Evolutionary conservation across 202 grass and related monocot species (phyloP).

Genomic region (Brachypodium distachyon): DNA sequence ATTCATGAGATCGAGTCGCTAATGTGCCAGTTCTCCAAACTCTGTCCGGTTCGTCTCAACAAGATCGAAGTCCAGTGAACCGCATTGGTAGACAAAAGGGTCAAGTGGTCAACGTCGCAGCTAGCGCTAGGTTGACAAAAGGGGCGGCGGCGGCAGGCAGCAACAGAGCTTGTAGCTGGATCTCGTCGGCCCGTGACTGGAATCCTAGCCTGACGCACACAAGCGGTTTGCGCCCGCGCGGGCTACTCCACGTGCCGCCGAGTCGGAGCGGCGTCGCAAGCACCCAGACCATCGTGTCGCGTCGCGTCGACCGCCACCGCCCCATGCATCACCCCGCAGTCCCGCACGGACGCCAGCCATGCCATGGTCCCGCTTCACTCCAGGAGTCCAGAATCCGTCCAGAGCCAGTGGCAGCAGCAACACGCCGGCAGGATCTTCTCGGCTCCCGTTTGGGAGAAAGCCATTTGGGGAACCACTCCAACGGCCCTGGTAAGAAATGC

Average conservation of each 20-base stretch:
- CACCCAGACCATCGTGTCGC: not conserved
- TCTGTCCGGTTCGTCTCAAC: not conserved
- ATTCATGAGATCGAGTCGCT: not conserved
- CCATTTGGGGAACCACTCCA: not conserved
- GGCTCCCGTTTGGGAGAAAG: not conserved
- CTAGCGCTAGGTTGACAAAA: not conserved
- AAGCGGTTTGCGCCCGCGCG: not conserved
- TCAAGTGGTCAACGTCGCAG: not conserved
- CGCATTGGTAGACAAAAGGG: no score
- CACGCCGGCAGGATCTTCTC: no score
- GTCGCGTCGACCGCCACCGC: slow-evolving; percentile 12
- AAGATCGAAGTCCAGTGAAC: not conserved
- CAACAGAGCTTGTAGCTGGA: not conserved
- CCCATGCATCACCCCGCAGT: slow-evolving; percentile 21
- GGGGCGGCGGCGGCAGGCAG: no score
- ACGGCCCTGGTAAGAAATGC: not conserved
- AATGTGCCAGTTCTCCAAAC: not conserved
- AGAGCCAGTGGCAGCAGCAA: not conserved
- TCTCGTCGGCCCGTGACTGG: not conserved
- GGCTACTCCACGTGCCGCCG: slow-evolving; percentile 37
- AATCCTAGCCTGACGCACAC: not conserved
- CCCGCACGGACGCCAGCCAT: not conserved
- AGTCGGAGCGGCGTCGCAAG: slow-evolving; percentile 23
- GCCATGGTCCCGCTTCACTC: not conserved
- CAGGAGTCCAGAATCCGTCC: not conserved